Evolutionary conservation across 1,139 yeast species (phyloP).

Genomic region (Magnusiomyces tetraspermus): DNA sequence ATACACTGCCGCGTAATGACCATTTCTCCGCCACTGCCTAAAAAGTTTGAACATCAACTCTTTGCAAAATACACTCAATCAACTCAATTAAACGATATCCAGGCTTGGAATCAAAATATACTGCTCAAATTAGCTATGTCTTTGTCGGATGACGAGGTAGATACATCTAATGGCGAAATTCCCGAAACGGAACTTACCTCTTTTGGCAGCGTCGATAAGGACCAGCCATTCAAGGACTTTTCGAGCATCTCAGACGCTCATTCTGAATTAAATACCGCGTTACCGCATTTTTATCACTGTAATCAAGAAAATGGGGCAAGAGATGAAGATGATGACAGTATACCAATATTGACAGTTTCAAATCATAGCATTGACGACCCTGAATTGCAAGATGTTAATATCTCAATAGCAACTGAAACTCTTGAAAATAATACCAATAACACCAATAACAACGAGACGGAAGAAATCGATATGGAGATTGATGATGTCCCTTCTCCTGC

Average conservation of each 20-base stretch:
- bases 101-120: no score
- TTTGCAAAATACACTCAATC: no score
- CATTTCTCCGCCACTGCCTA: no score
- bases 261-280: constrained; percentile 4
- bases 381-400: background rate
- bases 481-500: constrained; percentile 9
- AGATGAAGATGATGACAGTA: constrained; percentile 6
- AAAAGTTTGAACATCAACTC: no score
- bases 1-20: no score
- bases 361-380: background rate
- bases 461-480: background rate
- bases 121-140: background rate
- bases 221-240: constrained; percentile 9
- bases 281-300: constrained; percentile 3
- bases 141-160: background rate
- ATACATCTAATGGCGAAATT: background rate
- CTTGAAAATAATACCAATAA: no score
- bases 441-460: background rate
- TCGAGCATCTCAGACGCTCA: constrained; percentile 12
- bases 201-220: background rate
- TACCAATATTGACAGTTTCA: background rate
- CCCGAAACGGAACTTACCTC: background rate
- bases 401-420: background rate
- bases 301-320: no score
- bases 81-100: no score